Evolutionary conservation across 2,329 filamentous ascomycete genomes (phyloP).

Genomic region (Pseudogymnoascus sp.): DNA sequence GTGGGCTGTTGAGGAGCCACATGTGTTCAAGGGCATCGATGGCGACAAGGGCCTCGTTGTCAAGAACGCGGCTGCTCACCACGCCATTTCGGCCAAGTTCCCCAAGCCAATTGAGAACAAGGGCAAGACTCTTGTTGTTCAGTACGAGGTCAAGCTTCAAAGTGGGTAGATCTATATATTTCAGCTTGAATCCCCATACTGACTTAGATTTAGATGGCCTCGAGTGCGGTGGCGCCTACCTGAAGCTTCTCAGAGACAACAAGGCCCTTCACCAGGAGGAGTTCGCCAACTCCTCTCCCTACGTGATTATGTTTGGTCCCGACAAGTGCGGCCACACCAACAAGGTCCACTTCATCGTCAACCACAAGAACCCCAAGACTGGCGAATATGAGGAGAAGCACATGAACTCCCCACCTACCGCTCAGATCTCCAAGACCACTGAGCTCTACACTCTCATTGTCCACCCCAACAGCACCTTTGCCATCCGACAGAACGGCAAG

Average conservation of each 20-base stretch:
- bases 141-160: constrained; percentile 99
- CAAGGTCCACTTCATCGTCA: constrained; percentile 98
- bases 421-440: constrained; percentile 82
- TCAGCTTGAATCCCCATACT: constrained; percentile 23
- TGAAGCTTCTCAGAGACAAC: constrained; percentile 98
- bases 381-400: constrained; percentile 99
- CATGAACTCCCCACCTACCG: constrained; percentile 71
- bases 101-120: constrained; percentile 94
- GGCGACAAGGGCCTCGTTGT: constrained; percentile 95
- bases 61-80: constrained; percentile 96
- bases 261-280: constrained; percentile 94
- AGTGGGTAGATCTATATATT: constrained; percentile 48
- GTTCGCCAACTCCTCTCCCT: constrained; percentile 94
- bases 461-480: constrained; percentile 90
- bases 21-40: constrained; percentile 81
- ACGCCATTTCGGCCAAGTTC: constrained; percentile 99
- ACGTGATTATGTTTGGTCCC: constrained; percentile 99
- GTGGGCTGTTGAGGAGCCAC: constrained; percentile 94
- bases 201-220: constrained; percentile 60
- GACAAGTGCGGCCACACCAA: constrained; percentile 99
- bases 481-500: constrained; percentile 86
- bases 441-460: constrained; percentile 96
- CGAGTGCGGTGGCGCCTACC: constrained; percentile 95
- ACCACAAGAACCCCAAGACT: constrained; percentile 99
- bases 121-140: constrained; percentile 91